These are phyloP conservation scores for Plasmodium gallinaceum DNA, from an alignment of 169 alveolate genomes.

Conservation along the genomic window DNA sequence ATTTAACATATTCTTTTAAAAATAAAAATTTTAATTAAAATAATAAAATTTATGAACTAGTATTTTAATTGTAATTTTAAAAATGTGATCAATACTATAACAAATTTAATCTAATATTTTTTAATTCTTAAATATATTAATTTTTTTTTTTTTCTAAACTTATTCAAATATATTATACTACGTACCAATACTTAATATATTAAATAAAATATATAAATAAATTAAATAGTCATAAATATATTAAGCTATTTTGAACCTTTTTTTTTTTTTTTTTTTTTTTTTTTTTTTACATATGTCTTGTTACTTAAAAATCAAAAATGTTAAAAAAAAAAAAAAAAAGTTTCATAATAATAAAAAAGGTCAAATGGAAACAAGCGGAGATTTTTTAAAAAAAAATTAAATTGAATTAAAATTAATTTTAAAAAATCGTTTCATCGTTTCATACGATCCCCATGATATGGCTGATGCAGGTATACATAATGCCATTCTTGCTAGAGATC, in stretches of 20 bases:
- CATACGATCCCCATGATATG: conserved; percentile 96
- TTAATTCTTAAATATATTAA: no score
- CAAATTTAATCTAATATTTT: no score
- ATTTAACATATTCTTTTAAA: no score
- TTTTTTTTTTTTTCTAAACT: no score
- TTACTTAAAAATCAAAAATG: conserved; percentile 28
- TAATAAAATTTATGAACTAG: no score
- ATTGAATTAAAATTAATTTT: conserved; percentile 55
- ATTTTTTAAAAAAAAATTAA: conserved; percentile 2
- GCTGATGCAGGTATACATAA: conserved; percentile 95
- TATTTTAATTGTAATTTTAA: no score
- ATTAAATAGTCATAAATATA: not conserved
- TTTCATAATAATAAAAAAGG: conserved; percentile 3
- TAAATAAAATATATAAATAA: not conserved
- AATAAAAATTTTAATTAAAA: no score
- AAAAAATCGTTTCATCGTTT: conserved; percentile 87
- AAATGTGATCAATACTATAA: no score
- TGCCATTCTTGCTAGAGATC: conserved; percentile 92
- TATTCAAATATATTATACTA: no score
- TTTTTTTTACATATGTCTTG: not conserved
- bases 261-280: no score
- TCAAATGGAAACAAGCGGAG: conserved; percentile 13
- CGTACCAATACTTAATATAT: no score
- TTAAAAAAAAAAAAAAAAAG: conserved; percentile 33
- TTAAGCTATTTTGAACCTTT: not conserved